Evolutionary conservation across 768 basidiomycete genomes (phyloP), one percentile per base, ranked within the genome.

Genomic region (Dioszegia aurantiaca): DNA sequence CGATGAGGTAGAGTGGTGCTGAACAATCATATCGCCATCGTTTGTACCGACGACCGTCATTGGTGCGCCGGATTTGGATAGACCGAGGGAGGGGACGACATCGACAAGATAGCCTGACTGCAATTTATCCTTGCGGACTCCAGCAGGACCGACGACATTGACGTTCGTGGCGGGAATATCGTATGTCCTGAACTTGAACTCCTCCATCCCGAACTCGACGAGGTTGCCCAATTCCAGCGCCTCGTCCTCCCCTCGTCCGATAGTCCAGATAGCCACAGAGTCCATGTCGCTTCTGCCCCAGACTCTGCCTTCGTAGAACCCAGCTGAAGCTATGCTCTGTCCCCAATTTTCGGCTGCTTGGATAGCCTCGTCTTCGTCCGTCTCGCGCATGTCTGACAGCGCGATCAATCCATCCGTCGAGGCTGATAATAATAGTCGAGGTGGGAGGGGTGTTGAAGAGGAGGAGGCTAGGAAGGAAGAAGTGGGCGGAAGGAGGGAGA

Each of bases 241-340:
- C n/a, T 59, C 63, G n/a, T n/a, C n/a, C 9, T 59, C 65, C 3
- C 65, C 67, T 23, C 49, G 39, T 0, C 65, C 68, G 12, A 75
- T 54, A 26, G 85, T 83, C 93, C 91, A 97, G 14, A 83, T 81
- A 56, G 87, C 87, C 64, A 93, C 87, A 0, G 88, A 90, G 76
- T 97, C 91, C 92, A 95, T 95, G 77, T 95, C 93, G 63, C 89
- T 92, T 11, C 84, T 82, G 23, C 86, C 87, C 90, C 91, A 95
- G 8, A 91, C 68, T 72, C 23, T 71, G 56, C 30, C 70, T 47
- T 19, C 70, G 61, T 59, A 81, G 86, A 85, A 88, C 1, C 86
- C 90, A 6, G 83, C 84, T 69, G 88, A 87, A 0, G 87, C 86
- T 59, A 90, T 78, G 68, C 86, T 90, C 68, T 84, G 85, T 1